A percentile compares a stretch with the other conserved stretches of the same genome.
phyloP scores from a whole-genome alignment of 495 filamentous ascomycete genomes.

The Pyrenula aspistea region DNA sequence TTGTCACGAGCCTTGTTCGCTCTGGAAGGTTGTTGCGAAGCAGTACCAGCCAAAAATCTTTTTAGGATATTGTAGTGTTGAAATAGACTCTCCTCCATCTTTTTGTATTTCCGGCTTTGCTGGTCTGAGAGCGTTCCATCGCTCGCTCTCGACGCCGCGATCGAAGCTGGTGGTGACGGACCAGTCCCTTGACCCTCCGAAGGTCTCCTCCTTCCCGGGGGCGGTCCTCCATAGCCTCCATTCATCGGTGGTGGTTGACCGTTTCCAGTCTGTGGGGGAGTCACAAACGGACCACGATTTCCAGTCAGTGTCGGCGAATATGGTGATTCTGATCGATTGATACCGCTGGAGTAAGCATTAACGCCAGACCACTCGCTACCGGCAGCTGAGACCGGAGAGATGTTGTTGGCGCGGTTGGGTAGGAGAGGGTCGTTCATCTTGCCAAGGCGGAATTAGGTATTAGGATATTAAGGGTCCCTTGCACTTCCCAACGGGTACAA shows the following conservation, averaged over 20 bases:
- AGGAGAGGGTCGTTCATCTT: neutral
- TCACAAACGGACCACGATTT: slow-evolving; percentile 49
- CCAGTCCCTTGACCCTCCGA: slow-evolving; percentile 12
- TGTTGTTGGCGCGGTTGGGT: slow-evolving; percentile 25
- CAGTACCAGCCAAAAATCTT: slow-evolving; percentile 46
- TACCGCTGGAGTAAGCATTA: slow-evolving; percentile 42
- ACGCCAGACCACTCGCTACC: slow-evolving; percentile 83
- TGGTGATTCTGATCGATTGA: slow-evolving; percentile 37
- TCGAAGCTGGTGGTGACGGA: slow-evolving; percentile 76
- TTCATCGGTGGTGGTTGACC: neutral
- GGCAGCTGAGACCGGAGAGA: slow-evolving; percentile 74
- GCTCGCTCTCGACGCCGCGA: slow-evolving; percentile 58
- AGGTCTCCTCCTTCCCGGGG: neutral
- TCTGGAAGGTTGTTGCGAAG: slow-evolving; percentile 36
- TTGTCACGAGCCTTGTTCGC: slow-evolving; percentile 89
- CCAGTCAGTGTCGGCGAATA: slow-evolving; percentile 36
- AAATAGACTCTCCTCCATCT: slow-evolving; percentile 55
- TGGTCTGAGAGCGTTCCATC: slow-evolving; percentile 53
- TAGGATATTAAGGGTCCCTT: neutral
- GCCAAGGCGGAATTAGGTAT: neutral
- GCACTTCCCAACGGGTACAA: neutral
- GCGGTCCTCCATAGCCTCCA: neutral
- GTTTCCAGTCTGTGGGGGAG: slow-evolving; percentile 53
- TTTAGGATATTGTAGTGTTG: slow-evolving; percentile 76
- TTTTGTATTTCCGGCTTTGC: slow-evolving; percentile 43